A percentile compares a stretch with the other conserved stretches of the same genome.
These are phyloP conservation scores for Globisporangium middletonii DNA, from an alignment of 352 stramenopile species.

Conservation along the genomic window DNA sequence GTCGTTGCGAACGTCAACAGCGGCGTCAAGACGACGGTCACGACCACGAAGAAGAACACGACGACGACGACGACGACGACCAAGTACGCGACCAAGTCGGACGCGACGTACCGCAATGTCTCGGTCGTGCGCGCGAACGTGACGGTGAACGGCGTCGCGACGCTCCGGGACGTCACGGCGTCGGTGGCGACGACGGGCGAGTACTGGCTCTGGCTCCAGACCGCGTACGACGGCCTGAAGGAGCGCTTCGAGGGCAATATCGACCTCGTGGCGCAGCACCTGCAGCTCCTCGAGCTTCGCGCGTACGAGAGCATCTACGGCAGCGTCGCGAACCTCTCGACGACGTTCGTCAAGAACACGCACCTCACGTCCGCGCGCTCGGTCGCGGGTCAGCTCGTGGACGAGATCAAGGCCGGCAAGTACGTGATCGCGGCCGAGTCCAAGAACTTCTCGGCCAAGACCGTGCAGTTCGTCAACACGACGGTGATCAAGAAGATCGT, in stretches of 20 bases:
- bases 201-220: conserved; percentile 63
- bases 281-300: conserved; percentile 57
- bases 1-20: conserved; percentile 30
- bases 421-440: conserved; percentile 37
- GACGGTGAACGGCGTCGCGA: conserved; percentile 28
- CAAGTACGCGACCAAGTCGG: conserved; percentile 16
- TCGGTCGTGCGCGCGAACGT: conserved; percentile 34
- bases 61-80: conserved; percentile 20
- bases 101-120: conserved; percentile 30
- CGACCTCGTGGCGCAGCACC: conserved; percentile 47
- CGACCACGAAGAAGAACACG: conserved; percentile 14
- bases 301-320: conserved; percentile 49
- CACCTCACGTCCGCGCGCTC: conserved; percentile 44
- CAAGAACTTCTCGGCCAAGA: conserved; percentile 30
- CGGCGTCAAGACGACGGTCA: not conserved
- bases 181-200: conserved; percentile 41
- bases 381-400: conserved; percentile 40
- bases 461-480: conserved; percentile 36
- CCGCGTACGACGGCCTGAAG: conserved; percentile 47
- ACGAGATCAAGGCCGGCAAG: conserved; percentile 39
- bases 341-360: conserved; percentile 43
- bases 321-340: conserved; percentile 35
- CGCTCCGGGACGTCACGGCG: conserved; percentile 27
- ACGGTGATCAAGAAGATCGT: conserved; percentile 25
- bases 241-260: conserved; percentile 56